Base-by-base conservation (phyloP, 78 protist species). In the Dictyostelium brefeldianum region DNA sequence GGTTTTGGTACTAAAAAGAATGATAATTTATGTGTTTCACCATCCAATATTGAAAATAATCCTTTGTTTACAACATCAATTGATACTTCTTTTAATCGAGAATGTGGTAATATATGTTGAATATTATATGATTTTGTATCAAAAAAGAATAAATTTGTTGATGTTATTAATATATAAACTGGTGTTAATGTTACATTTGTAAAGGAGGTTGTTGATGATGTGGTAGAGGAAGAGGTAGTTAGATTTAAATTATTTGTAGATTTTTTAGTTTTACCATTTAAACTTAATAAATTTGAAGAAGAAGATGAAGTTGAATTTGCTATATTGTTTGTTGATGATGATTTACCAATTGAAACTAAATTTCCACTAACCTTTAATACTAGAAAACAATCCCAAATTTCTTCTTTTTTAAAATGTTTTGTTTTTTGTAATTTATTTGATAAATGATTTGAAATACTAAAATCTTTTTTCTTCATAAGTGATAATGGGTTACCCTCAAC, bases 381-480 rank as follows among this genome's bases (percentile, higher is more conserved):
- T 47, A 85, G 59, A 48, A 75, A 85, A 41, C 78, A 67, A 43
- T 85, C 92, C 92, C 92, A 85, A 17, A 31, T 51, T 15, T 85
- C 83, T 29, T 85, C 83, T 8, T 73, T 85, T 47, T 47, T 73
- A 22, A 75, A 85, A 41, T 75, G 92, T 29, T 85, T 85, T 0
- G 83, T 41, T 47, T 75, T 85, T 43, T n/a, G 22, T 8, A 85
- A 36, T 65, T 51, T 51, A 0, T 48, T 25, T 2, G 57, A n/a
- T 29, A 85, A 15, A 36, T 59, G 92, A 4, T 56, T n/a, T 1
- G 56, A 20, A 46, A 85, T 85, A 48, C 83, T 74, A 59, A 85
- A 70, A 18, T 85, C 92, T 25, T 20, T 2, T 56, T 41, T 43
- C 27, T 59, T 56, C 79, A 75, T 43, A 9, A 54, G 75, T 11